Base-by-base conservation (phyloP, 2,329 filamentous ascomycete species). In the Colletotrichum cuscutae region DNA sequence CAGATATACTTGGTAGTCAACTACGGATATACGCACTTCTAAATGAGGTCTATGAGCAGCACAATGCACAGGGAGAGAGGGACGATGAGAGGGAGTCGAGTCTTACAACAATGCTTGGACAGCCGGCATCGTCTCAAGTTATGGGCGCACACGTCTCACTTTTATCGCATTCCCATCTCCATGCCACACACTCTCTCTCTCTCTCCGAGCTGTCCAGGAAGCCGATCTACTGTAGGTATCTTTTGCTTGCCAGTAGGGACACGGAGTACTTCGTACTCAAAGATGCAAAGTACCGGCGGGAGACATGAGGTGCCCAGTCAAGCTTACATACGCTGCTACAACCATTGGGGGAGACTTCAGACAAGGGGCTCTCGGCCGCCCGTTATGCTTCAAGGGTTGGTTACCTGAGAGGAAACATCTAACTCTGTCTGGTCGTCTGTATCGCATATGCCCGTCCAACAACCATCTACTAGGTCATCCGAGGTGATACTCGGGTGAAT, bases 11-110 rank as follows among this genome's bases (percentile, higher is more conserved):
- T 24, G 42, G 19, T 22, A 11, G 56, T 35, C 54, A 49, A 42
- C n/a, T 30, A n/a, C 22, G 28, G 15, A 8, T 11, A 49, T 8
- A 8, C 7, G 19, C 19, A 7, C 3, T 9, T 22, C 7, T 9
- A 49, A n/a, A 9, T 5, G 42, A 49, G 42, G 42, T 49, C 42
- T 49, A 3, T 11, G 7, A 49, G 42, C 42, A 49, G 42, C n/a
- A 49, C 19, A 49, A n/a, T 49, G 42, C 42, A 9, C 42, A 63
- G 59, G 22, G 26, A 26, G 32, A 57, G 60, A 71, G 70, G 66
- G 66, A 72, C 56, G 60, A 65, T 56, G 53, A 72, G 60, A 72
- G 70, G 66, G 70, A 52, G 70, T 52, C 61, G 32, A 26, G 60
- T 70, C 60, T 72, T 65, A 61, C 57, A 58, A 22, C 26, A 60